A percentile compares a stretch with the other conserved stretches of the same genome.
These are phyloP conservation scores for Podaxis rugospora DNA, from an alignment of 768 basidiomycete genomes.

Conservation along the genomic window DNA sequence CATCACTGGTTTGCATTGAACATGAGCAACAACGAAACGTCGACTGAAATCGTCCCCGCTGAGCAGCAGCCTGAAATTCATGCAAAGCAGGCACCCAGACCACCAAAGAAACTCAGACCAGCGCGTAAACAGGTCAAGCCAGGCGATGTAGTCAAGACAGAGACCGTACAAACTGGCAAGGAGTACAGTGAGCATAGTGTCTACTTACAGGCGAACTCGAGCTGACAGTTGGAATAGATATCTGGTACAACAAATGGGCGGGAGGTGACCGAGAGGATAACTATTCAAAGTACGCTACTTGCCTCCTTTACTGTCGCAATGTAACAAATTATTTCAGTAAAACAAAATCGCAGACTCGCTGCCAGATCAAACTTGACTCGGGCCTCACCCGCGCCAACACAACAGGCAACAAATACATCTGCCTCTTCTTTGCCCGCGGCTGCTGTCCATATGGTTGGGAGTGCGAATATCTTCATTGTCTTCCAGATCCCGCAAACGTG, in stretches of 20 bases:
- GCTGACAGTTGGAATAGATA: conserved; percentile 46
- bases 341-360: conserved; percentile 90
- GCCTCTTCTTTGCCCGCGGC: conserved; percentile 93
- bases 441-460: conserved; percentile 99
- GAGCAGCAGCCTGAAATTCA: conserved; percentile 6
- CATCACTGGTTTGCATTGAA: not conserved
- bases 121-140: conserved; percentile 92
- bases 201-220: not conserved
- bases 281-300: conserved; percentile 76
- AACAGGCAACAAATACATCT: conserved; percentile 89
- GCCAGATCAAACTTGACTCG: conserved; percentile 81
- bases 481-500: conserved; percentile 65
- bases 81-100: conserved; percentile 8
- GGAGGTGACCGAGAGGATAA: conserved; percentile 97
- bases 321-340: conserved; percentile 48
- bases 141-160: conserved; percentile 86
- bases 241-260: conserved; percentile 99
- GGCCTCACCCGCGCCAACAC: conserved; percentile 96
- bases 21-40: conserved; percentile 10
- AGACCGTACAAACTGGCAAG: conserved; percentile 88
- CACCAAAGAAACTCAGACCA: conserved; percentile 73
- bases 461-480: conserved; percentile 90
- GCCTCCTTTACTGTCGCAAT: not conserved
- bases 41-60: conserved; percentile 2
- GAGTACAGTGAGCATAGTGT: conserved; percentile 76